Evolutionary conservation across 2,329 filamentous ascomycete genomes (phyloP).

Genomic region (Claviceps sp.): DNA sequence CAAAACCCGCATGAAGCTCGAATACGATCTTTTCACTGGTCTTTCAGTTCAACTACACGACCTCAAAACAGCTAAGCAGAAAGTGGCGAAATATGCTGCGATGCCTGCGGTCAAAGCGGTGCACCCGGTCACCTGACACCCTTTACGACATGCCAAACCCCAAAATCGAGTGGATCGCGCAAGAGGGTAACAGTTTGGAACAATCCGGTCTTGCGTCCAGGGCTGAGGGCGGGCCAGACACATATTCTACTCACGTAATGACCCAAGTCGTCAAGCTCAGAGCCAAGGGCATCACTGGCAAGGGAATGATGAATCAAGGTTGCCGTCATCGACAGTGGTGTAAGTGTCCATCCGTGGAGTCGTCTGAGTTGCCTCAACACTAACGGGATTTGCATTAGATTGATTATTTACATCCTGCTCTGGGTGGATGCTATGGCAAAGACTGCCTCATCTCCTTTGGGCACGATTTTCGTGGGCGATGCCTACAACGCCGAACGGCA

Average conservation of each 20-base stretch:
- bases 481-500: constrained; percentile 28
- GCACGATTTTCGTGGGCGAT: constrained; percentile 43
- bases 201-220: too few species aligned
- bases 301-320: constrained; percentile 40
- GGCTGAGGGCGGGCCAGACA: too few species aligned
- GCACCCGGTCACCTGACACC: too few species aligned
- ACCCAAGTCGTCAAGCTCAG: constrained; percentile 41
- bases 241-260: too few species aligned
- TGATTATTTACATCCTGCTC: constrained; percentile 49
- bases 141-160: too few species aligned
- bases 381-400: constrained; percentile 21
- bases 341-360: constrained; percentile 18
- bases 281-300: constrained; percentile 32
- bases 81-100: too few species aligned
- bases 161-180: too few species aligned
- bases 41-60: constrained; percentile 37
- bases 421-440: constrained; percentile 50
- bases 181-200: too few species aligned
- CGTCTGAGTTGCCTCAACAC: neutral
- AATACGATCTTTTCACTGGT: constrained; percentile 39
- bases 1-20: constrained; percentile 32
- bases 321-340: constrained; percentile 40
- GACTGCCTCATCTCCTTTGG: constrained; percentile 46
- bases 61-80: too few species aligned
- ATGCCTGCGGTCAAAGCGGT: too few species aligned